Evolutionary conservation across 345 rosid genomes (phyloP).

Genomic region (Acer negundo): DNA sequence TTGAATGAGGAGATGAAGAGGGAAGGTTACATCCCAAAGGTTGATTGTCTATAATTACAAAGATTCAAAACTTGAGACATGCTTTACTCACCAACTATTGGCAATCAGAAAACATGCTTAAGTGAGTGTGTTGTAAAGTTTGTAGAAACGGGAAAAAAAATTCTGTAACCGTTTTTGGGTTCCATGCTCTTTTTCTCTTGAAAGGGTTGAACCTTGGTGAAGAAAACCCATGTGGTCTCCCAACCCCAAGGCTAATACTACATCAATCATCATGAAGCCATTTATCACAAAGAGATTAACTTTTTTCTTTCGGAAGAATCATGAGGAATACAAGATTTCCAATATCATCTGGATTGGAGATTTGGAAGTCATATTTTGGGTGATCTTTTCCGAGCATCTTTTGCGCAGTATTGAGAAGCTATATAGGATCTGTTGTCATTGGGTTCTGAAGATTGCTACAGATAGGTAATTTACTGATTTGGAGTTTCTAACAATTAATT

Average conservation of each 20-base stretch:
- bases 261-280: neutral
- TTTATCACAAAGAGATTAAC: neutral
- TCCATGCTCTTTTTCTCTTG: neutral
- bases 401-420: neutral
- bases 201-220: neutral
- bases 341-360: neutral
- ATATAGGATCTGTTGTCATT: neutral
- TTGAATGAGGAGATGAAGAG: slow-evolving; percentile 66
- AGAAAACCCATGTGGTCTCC: neutral
- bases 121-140: slow-evolving; percentile 19
- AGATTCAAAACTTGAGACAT: slow-evolving; percentile 7
- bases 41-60: slow-evolving; percentile 15
- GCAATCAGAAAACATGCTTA: neutral
- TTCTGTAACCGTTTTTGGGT: neutral
- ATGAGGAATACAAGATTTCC: neutral
- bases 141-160: neutral
- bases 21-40: slow-evolving; percentile 58
- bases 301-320: neutral
- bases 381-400: neutral
- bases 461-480: neutral
- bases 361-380: neutral
- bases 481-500: neutral
- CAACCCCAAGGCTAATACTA: neutral
- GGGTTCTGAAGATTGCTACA: neutral
- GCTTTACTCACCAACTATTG: slow-evolving; percentile 13